Base-by-base conservation (phyloP, 2,329 filamentous ascomycete species). In the Pseudogymnoascus sp. region DNA sequence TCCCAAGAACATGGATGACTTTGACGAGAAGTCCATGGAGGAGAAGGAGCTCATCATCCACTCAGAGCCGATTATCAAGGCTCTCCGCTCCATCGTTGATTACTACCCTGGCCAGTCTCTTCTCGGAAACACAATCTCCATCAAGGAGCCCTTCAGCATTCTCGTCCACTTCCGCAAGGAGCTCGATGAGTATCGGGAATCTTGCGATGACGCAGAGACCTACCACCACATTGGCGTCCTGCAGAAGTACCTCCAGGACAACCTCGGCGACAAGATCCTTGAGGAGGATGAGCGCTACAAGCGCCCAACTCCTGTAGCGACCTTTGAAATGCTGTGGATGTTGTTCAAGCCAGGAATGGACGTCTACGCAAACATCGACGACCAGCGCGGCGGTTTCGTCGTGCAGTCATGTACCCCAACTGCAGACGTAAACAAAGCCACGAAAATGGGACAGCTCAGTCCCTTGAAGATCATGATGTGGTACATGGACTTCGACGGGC, bases 111-210 rank as follows among this genome's bases (percentile, higher is more conserved):
- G 64, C 17, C 63, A 68, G 61, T 64, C 62, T 6, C 64, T 70
- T 7, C 61, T 65, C 15, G 67, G 67, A 17, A 65, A 69, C 17
- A 65, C 64, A 31, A 68, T 70, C 15, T 62, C 65, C 2, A 63
- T 70, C 21, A 65, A 68, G 44, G 68, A 70, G 73, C 78, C 79
- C 77, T 64, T 70, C 65, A 6, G 77, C 74, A 26, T 79, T 65
- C 53, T 77, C 70, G 61, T 75, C 9, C 67, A 70, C 38, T 65
- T 68, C 61, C 62, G 68, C 23, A 62, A 68, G 29, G 68, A 70
- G 37, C 60, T 69, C 11, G 65, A 69, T 37, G 64, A 64, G 37
- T 68, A 68, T 50, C 65, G 65, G 42, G 63, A 67, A 26, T 53
- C 60, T 7, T 68, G 66, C 53, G 67, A 64, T 26, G 66, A 68